Conservation (phyloP, 2,329 filamentous ascomycete genomes). For the Tolypocladium tropicale region DNA sequence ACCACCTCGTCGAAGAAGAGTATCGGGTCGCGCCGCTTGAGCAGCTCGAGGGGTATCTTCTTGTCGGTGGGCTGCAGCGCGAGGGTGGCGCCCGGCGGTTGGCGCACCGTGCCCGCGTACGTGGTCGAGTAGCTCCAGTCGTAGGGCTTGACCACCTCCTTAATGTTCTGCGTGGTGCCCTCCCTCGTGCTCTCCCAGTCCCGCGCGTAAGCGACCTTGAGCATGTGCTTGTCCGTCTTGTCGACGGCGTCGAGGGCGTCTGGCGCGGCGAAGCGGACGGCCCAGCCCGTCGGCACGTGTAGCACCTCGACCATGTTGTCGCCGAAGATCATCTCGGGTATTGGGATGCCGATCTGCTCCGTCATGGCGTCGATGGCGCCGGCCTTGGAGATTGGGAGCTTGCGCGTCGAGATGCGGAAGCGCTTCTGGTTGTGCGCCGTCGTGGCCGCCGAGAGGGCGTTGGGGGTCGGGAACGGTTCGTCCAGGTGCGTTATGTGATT, state of each 20-base stretch:
- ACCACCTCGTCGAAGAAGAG: conserved; percentile 95
- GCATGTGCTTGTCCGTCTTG: conserved; percentile 84
- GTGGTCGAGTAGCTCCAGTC: conserved; percentile 96
- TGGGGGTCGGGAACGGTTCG: conserved; percentile 45
- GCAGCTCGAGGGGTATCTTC: conserved; percentile 71
- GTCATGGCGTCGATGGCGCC: conserved; percentile 82
- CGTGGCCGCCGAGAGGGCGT: conserved; percentile 42
- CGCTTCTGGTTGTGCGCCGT: conserved; percentile 46
- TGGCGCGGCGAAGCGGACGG: conserved; percentile 70
- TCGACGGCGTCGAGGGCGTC: conserved; percentile 86
- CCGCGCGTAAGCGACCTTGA: conserved; percentile 85
- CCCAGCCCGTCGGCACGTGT: conserved; percentile 68
- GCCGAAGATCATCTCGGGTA: conserved; percentile 98
- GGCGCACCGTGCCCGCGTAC: conserved; percentile 62
- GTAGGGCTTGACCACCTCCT: conserved; percentile 89
- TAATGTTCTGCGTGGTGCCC: conserved; percentile 75
- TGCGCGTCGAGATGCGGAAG: conserved; percentile 72
- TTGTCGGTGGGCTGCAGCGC: conserved; percentile 16
- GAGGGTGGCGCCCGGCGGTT: conserved; percentile 4
- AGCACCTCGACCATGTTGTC: conserved; percentile 76
- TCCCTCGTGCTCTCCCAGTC: conserved; percentile 66
- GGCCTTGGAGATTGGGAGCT: conserved; percentile 89
- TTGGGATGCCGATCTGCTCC: conserved; percentile 67
- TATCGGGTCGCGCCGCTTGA: conserved; percentile 86
- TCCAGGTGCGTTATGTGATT: conserved; percentile 30